Evolutionary conservation across 345 rosid species (phyloP).

Genomic region (Brassica cretica): DNA sequence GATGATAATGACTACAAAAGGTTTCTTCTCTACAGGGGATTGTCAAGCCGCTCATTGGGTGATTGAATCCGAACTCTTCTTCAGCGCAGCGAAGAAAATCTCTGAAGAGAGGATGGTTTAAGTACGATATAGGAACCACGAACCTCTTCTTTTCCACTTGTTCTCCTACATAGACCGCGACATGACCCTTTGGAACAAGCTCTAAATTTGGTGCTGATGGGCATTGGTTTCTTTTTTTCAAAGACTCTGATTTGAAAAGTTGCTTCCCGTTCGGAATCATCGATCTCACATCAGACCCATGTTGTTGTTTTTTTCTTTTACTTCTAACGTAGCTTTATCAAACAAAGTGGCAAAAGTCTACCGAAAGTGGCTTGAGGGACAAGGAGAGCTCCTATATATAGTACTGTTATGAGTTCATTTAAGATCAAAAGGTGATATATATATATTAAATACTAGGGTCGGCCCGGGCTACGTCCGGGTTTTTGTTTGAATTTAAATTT

Average conservation of each 20-base stretch:
- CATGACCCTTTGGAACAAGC: constrained; percentile 42
- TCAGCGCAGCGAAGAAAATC: constrained; percentile 38
- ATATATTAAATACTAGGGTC: not conserved
- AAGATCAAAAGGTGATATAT: constrained; percentile 21
- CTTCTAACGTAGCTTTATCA: not conserved
- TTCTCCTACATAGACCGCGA: constrained; percentile 43
- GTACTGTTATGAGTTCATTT: not conserved
- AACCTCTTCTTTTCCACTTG: constrained; percentile 37
- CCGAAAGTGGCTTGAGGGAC: not conserved
- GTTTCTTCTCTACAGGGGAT: constrained; percentile 42
- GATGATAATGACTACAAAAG: constrained; percentile 13
- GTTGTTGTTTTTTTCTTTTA: not conserved
- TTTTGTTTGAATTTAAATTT: too few relatives aligned
- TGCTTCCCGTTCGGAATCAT: constrained; percentile 26
- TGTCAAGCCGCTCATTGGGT: constrained; percentile 45
- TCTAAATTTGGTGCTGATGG: constrained; percentile 2
- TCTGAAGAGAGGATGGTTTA: constrained; percentile 42
- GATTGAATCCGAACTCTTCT: constrained; percentile 44
- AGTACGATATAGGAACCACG: constrained; percentile 37
- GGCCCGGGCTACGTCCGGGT: too few relatives aligned
- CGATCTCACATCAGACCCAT: constrained; percentile 23
- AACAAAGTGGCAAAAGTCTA: not conserved
- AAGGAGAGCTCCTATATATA: not conserved
- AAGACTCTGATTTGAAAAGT: constrained; percentile 30
- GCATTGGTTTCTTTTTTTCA: constrained; percentile 8